Percentiles rank a stretch among this genome's conserved stretches.
These are phyloP conservation scores for Annulohypoxylon bovei DNA, from an alignment of 495 filamentous ascomycete species.

Conservation along the genomic window DNA sequence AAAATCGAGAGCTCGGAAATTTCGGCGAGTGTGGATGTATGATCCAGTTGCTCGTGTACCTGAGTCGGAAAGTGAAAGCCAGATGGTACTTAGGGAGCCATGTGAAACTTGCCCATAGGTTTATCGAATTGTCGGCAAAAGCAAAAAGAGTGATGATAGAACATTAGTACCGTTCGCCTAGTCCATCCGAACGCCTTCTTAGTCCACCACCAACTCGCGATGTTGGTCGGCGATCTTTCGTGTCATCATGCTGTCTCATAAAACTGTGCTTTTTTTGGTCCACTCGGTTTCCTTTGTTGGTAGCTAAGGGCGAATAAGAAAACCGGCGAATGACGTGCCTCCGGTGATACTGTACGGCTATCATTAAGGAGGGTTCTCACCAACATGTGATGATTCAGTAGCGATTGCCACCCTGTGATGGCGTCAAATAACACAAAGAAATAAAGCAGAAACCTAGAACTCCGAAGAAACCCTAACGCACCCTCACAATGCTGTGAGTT, in stretches of 20 bases:
- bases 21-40: not conserved
- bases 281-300: not conserved
- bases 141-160: not conserved
- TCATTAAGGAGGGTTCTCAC: not conserved
- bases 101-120: not conserved
- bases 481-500: not conserved
- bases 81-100: not conserved
- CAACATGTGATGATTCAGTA: not conserved
- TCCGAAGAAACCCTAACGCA: not conserved
- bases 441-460: conserved; percentile 3
- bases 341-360: not conserved
- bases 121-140: not conserved
- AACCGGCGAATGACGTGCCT: not conserved
- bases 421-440: not conserved
- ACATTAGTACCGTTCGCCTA: not conserved
- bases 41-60: not conserved
- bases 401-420: not conserved
- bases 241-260: not conserved
- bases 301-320: not conserved
- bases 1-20: not conserved
- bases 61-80: not conserved
- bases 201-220: not conserved
- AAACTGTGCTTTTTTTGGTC: not conserved
- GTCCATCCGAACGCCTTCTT: conserved; percentile 1
- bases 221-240: not conserved